phyloP scores from a whole-genome alignment of 1,284 basidiomycete species.

The Hymenochaete sp. region DNA sequence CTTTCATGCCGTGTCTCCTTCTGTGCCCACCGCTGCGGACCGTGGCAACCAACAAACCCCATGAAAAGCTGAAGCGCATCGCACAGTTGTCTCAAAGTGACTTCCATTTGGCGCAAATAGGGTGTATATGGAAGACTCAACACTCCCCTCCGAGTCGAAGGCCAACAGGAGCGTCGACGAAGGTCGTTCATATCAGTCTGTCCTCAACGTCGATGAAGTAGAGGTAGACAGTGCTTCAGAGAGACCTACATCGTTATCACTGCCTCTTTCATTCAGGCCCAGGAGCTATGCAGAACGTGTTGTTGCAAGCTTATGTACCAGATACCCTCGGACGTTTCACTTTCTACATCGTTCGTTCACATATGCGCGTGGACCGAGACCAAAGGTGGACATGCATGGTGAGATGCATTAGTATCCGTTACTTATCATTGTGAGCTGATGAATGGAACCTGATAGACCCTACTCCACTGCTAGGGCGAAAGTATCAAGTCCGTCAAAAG shows the following conservation, averaged over 20 bases:
- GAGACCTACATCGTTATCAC: constrained; percentile 2
- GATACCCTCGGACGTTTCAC: constrained; percentile 20
- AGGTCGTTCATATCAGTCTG: too few relatives aligned
- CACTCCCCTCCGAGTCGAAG: too few relatives aligned
- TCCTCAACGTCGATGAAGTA: too few relatives aligned
- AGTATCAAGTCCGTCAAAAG: constrained; percentile 28
- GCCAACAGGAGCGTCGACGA: too few relatives aligned
- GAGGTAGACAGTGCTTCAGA: background rate
- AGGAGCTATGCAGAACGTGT: constrained; percentile 8
- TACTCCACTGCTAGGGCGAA: constrained; percentile 44
- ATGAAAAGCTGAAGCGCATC: too few relatives aligned
- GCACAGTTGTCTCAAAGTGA: too few relatives aligned
- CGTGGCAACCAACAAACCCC: too few relatives aligned
- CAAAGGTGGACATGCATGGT: constrained; percentile 51
- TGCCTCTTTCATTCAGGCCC: background rate
- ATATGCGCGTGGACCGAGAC: constrained; percentile 50
- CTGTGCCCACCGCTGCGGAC: too few relatives aligned
- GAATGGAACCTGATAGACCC: constrained; percentile 34
- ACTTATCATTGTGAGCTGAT: background rate
- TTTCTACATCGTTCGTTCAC: constrained; percentile 22
- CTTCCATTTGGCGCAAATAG: too few relatives aligned
- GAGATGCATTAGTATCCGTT: too few relatives aligned
- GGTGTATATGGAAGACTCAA: too few relatives aligned
- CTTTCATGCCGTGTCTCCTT: too few relatives aligned
- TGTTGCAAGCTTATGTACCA: background rate